Percentiles rank a stretch among this genome's conserved stretches.
Evolutionary conservation across 2,329 filamentous ascomycete genomes (phyloP).

Genomic region (Penicillium sp.): DNA sequence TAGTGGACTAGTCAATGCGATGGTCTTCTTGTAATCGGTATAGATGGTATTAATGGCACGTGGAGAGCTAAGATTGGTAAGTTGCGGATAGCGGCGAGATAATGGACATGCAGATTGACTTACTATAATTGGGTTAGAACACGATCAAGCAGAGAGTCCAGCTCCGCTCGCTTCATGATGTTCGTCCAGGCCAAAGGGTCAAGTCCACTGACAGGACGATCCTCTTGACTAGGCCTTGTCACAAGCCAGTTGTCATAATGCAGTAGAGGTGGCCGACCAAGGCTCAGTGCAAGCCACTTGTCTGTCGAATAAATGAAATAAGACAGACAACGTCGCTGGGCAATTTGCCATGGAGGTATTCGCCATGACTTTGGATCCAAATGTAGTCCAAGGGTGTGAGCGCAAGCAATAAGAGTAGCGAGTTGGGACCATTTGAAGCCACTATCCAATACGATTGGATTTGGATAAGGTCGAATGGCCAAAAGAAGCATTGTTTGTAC

Average conservation of each 20-base stretch:
- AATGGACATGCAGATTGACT: background rate
- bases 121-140: conserved; percentile 2
- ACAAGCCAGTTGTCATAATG: conserved; percentile 4
- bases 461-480: conserved; percentile 3
- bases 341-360: conserved; percentile 1
- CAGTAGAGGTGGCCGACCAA: conserved; percentile 2
- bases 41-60: background rate
- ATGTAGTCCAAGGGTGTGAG: conserved; percentile 1
- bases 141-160: background rate
- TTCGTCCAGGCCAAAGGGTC: background rate
- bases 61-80: background rate
- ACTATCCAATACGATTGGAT: conserved; percentile 4
- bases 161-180: background rate
- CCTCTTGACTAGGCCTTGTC: background rate
- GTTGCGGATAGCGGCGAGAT: background rate
- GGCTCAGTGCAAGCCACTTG: conserved; percentile 4
- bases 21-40: background rate
- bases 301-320: conserved; percentile 4
- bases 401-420: background rate
- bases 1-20: background rate
- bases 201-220: background rate
- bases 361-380: conserved; percentile 3
- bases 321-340: background rate
- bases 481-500: conserved; percentile 3
- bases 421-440: background rate